Evolutionary conservation across 1,284 basidiomycete species (phyloP).

Genomic region (Meira nashicola): DNA sequence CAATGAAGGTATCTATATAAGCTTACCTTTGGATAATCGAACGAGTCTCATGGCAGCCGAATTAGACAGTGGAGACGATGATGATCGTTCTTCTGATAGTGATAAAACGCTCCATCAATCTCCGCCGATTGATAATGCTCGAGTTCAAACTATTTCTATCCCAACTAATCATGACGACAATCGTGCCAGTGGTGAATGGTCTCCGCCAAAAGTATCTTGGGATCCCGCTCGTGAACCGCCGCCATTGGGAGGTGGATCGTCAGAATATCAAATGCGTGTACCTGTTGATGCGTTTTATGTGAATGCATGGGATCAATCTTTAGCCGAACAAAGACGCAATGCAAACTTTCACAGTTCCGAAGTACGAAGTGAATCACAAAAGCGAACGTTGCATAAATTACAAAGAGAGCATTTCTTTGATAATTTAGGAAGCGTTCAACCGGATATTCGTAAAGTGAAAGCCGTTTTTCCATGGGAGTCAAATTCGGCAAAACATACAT

Average conservation of each 20-base stretch:
- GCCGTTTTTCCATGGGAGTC: slow-evolving; percentile 92
- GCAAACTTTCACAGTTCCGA: slow-evolving; percentile 58
- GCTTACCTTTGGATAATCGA: slow-evolving; percentile 76
- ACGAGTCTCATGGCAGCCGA: slow-evolving; percentile 73
- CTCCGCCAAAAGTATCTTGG: slow-evolving; percentile 54
- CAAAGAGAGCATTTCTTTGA: slow-evolving; percentile 60
- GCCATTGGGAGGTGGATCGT: slow-evolving; percentile 51
- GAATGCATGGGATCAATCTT: slow-evolving; percentile 58
- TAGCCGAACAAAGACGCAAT: slow-evolving; percentile 21
- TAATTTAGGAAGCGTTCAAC: slow-evolving; percentile 56
- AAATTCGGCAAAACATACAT: slow-evolving; percentile 28
- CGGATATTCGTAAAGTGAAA: slow-evolving; percentile 69
- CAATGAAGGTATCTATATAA: slow-evolving; percentile 68
- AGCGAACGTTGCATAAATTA: slow-evolving; percentile 59
- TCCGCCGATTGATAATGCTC: slow-evolving; percentile 51
- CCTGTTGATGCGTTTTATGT: slow-evolving; percentile 55
- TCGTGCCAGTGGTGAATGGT: slow-evolving; percentile 28
- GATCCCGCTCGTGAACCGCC: slow-evolving; percentile 56
- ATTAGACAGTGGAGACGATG: slow-evolving; percentile 23
- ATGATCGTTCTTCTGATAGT: slow-evolving; percentile 32
- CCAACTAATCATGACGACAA: not conserved
- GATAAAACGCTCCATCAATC: slow-evolving; percentile 8
- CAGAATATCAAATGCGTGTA: slow-evolving; percentile 54
- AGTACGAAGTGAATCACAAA: slow-evolving; percentile 7
- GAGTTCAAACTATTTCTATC: slow-evolving; percentile 45